These are phyloP conservation scores for Backusella sp. DNA, from an alignment of 192 early-diverging fungal species.

Conservation along the genomic window DNA sequence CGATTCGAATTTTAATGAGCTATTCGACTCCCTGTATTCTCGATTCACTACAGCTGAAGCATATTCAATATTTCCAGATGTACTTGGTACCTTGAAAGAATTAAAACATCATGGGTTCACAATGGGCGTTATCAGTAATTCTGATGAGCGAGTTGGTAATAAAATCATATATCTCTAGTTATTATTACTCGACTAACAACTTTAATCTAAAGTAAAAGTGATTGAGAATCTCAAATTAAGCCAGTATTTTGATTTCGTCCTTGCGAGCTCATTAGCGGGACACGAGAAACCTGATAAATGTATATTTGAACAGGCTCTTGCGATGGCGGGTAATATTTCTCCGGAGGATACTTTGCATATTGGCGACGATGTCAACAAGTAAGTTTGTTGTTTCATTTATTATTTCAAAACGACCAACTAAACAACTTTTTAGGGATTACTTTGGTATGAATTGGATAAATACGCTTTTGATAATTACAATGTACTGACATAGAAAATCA, in stretches of 20 bases:
- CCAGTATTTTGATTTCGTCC: slow-evolving; percentile 58
- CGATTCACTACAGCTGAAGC: slow-evolving; percentile 46
- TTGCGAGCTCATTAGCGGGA: slow-evolving; percentile 49
- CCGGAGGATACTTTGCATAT: slow-evolving; percentile 56
- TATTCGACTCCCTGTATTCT: slow-evolving; percentile 42
- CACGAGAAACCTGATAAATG: slow-evolving; percentile 52
- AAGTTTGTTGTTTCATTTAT: slow-evolving; percentile 6
- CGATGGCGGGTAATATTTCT: slow-evolving; percentile 25
- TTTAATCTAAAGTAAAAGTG: slow-evolving; percentile 23
- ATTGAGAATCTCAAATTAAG: slow-evolving; percentile 38
- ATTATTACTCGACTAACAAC: too few species aligned
- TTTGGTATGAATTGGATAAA: not conserved
- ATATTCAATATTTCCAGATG: slow-evolving; percentile 57
- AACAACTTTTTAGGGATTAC: slow-evolving; percentile 22
- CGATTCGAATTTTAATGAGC: slow-evolving; percentile 14
- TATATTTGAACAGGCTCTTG: slow-evolving; percentile 55
- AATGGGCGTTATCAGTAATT: slow-evolving; percentile 61
- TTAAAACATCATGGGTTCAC: slow-evolving; percentile 45
- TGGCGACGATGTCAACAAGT: slow-evolving; percentile 54
- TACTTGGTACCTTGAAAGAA: slow-evolving; percentile 42
- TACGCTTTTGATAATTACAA: not conserved
- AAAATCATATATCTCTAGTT: not conserved
- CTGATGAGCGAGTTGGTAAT: slow-evolving; percentile 54
- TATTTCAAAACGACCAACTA: not conserved
- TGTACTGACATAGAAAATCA: not conserved